Conservation (phyloP, 345 rosid genomes). For the Angophora floribunda region DNA sequence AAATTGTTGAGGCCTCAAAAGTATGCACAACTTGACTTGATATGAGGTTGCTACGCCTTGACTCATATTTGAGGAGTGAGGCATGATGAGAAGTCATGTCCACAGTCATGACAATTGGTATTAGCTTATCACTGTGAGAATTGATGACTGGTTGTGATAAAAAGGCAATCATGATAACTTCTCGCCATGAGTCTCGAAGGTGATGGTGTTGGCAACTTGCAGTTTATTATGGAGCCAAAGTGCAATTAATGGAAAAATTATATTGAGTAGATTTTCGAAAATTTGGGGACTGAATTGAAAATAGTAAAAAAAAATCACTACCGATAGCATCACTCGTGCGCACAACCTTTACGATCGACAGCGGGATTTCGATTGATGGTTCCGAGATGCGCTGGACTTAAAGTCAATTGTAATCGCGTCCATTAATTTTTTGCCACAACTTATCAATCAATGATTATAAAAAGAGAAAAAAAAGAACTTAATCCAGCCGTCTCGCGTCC, state of each 20-base stretch:
- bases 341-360: background rate
- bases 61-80: background rate
- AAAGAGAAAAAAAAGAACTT: background rate
- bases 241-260: no score
- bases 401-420: background rate
- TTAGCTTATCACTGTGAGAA: background rate
- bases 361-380: background rate
- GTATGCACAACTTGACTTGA: background rate
- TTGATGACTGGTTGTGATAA: background rate
- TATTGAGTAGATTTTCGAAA: background rate
- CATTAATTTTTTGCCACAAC: background rate
- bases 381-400: background rate
- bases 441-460: background rate
- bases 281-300: background rate
- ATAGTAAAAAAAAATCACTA: background rate
- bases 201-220: background rate
- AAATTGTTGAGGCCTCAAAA: fast-evolving
- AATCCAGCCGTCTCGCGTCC: background rate
- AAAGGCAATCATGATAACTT: fast-evolving
- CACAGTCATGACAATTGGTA: fast-evolving
- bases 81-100: fast-evolving
- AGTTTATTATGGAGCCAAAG: background rate
- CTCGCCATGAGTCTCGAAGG: background rate
- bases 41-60: background rate
- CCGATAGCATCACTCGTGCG: background rate